A percentile compares a stretch with the other conserved stretches of the same genome.
Conservation (phyloP, 768 basidiomycete genomes). For the Lactarius evosmus region DNA sequence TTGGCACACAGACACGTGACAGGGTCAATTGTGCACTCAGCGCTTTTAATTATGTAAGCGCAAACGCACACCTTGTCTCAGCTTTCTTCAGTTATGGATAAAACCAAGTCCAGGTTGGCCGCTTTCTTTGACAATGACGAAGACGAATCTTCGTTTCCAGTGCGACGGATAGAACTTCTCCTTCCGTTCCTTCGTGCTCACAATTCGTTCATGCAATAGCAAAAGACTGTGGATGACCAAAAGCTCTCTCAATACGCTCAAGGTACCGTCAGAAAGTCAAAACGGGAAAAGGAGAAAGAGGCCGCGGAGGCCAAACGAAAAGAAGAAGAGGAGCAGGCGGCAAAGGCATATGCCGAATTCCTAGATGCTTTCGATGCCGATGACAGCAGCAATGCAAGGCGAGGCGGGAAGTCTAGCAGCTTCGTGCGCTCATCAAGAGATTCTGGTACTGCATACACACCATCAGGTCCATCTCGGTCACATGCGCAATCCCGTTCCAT, state of each 20-base stretch:
- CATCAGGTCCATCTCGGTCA: slow-evolving; percentile 32
- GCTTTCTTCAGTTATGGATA: slow-evolving; percentile 48
- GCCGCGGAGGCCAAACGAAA: slow-evolving; percentile 85
- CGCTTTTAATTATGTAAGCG: neutral
- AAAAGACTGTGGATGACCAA: slow-evolving; percentile 80
- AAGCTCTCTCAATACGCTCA: slow-evolving; percentile 84
- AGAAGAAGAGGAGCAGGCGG: slow-evolving; percentile 79
- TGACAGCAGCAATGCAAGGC: slow-evolving; percentile 43
- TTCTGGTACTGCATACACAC: slow-evolving; percentile 47
- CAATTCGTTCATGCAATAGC: slow-evolving; percentile 56
- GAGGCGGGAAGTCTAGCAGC: slow-evolving; percentile 44
- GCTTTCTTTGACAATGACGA: slow-evolving; percentile 85
- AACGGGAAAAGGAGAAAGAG: slow-evolving; percentile 89
- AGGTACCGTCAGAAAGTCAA: slow-evolving; percentile 85
- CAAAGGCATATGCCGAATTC: slow-evolving; percentile 79
- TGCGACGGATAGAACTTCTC: slow-evolving; percentile 80
- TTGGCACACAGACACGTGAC: no score
- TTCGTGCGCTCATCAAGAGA: slow-evolving; percentile 59
- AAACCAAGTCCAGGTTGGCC: slow-evolving; percentile 63
- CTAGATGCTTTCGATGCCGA: slow-evolving; percentile 81
- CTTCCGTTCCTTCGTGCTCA: slow-evolving; percentile 52
- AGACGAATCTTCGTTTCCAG: slow-evolving; percentile 83
- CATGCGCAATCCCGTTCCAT: slow-evolving; percentile 35
- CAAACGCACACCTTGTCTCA: neutral
- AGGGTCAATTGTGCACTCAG: no score